Evolutionary conservation across 208 protist genomes (phyloP).

Genomic region (Perkinsela sp.): DNA sequence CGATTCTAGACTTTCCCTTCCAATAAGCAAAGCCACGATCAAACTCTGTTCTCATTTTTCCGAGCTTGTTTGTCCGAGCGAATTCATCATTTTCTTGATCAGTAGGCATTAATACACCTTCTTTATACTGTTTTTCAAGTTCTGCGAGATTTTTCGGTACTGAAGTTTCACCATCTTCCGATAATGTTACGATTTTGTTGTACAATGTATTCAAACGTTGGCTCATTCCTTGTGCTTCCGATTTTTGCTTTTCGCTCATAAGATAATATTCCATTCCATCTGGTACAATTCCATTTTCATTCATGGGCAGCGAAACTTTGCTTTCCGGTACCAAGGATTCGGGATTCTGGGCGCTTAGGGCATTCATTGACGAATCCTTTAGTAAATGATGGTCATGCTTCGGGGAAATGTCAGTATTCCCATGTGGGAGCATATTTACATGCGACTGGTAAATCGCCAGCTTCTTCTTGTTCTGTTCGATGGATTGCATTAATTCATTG

Average conservation of each 20-base stretch:
- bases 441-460: no score
- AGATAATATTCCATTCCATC: not conserved
- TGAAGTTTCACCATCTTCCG: not conserved
- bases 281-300: not conserved
- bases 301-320: not conserved
- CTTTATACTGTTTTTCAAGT: slow-evolving; percentile 31
- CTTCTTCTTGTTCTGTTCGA: no score
- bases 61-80: slow-evolving; percentile 34
- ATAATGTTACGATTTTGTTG: not conserved
- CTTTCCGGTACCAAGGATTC: not conserved
- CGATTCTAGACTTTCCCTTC: slow-evolving; percentile 50
- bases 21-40: slow-evolving; percentile 53
- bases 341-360: no score
- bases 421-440: no score
- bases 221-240: not conserved
- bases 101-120: slow-evolving; percentile 29
- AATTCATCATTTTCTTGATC: slow-evolving; percentile 58
- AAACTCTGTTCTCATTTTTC: slow-evolving; percentile 30
- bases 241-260: not conserved
- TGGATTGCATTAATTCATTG: no score
- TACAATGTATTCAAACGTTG: not conserved
- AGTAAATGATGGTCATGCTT: no score
- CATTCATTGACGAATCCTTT: no score
- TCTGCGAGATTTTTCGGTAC: not conserved
- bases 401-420: no score